Percentiles rank a stretch among this genome's conserved stretches.
Evolutionary conservation across 352 stramenopile genomes (phyloP).

Genomic region (Lagenidium sp.): DNA sequence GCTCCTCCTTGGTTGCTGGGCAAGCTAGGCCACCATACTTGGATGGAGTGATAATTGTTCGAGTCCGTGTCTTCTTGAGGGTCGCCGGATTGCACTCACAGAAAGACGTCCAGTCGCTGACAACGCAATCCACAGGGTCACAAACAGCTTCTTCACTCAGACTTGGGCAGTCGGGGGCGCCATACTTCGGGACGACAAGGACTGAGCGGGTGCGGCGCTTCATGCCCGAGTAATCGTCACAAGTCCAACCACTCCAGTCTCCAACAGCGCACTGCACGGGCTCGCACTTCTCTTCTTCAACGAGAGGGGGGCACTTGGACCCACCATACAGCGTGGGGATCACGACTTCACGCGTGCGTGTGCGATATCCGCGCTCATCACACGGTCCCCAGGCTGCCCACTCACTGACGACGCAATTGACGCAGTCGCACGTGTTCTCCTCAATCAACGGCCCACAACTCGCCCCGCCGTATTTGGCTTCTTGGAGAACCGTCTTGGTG

Average conservation of each 20-base stretch:
- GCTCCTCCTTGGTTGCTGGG: slow-evolving; percentile 2
- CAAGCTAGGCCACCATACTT: slow-evolving; percentile 30
- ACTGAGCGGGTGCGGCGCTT: not conserved
- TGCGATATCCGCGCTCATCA: slow-evolving; percentile 31
- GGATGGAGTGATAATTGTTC: slow-evolving; percentile 17
- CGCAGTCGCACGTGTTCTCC: slow-evolving; percentile 23
- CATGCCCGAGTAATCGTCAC: not conserved
- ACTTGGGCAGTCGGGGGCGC: not conserved
- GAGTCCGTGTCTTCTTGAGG: slow-evolving; percentile 11
- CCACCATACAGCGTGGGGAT: slow-evolving; percentile 26
- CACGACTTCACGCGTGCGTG: slow-evolving; percentile 25
- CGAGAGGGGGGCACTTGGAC: slow-evolving; percentile 12
- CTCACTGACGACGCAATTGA: slow-evolving; percentile 33
- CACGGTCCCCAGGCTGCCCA: slow-evolving; percentile 39
- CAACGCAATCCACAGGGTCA: slow-evolving; percentile 10
- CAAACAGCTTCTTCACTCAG: not conserved
- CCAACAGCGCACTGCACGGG: slow-evolving; percentile 30
- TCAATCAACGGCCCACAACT: slow-evolving; percentile 20
- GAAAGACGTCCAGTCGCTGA: slow-evolving; percentile 13
- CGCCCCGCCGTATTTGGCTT: slow-evolving; percentile 25
- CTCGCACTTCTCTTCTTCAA: slow-evolving; percentile 23
- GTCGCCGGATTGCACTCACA: slow-evolving; percentile 5
- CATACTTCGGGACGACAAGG: not conserved
- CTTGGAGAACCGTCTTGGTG: slow-evolving; percentile 12
- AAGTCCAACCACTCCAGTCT: slow-evolving; percentile 14